Evolutionary conservation across 345 rosid species (phyloP).

Genomic region (Leavenworthia alabamica): DNA sequence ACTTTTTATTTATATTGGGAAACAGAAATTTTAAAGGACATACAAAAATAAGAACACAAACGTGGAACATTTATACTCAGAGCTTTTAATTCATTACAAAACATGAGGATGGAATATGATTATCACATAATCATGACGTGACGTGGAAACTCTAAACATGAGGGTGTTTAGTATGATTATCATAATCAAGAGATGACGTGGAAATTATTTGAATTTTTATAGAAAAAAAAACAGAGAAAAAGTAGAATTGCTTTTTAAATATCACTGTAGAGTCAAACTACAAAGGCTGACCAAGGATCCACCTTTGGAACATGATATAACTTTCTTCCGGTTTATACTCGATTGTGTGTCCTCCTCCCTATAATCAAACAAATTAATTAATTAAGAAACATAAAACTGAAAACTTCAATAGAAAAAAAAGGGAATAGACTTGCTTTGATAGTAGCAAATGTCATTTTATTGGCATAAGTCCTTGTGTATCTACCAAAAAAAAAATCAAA

Average conservation of each 20-base stretch:
- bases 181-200: too few species aligned
- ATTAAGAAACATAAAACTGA: background rate
- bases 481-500: slow-evolving; percentile 14
- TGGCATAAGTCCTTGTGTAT: slow-evolving; percentile 61
- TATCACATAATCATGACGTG: background rate
- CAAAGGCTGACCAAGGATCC: slow-evolving; percentile 25
- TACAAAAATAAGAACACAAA: background rate
- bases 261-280: background rate
- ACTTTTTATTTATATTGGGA: background rate
- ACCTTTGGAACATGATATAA: slow-evolving; percentile 38
- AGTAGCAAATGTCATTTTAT: slow-evolving; percentile 66
- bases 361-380: background rate
- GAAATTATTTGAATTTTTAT: background rate
- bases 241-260: background rate
- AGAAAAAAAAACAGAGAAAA: background rate
- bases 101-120: background rate
- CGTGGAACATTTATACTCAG: background rate
- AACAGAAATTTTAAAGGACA: background rate
- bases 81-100: background rate
- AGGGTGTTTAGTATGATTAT: too few species aligned
- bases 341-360: slow-evolving; percentile 76
- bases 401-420: background rate
- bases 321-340: slow-evolving; percentile 52
- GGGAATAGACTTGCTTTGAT: slow-evolving; percentile 40
- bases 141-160: too few species aligned